A percentile compares a stretch with the other conserved stretches of the same genome.
These are phyloP conservation scores for Austroboletus festivus DNA, from an alignment of 768 basidiomycete genomes.

Conservation along the genomic window DNA sequence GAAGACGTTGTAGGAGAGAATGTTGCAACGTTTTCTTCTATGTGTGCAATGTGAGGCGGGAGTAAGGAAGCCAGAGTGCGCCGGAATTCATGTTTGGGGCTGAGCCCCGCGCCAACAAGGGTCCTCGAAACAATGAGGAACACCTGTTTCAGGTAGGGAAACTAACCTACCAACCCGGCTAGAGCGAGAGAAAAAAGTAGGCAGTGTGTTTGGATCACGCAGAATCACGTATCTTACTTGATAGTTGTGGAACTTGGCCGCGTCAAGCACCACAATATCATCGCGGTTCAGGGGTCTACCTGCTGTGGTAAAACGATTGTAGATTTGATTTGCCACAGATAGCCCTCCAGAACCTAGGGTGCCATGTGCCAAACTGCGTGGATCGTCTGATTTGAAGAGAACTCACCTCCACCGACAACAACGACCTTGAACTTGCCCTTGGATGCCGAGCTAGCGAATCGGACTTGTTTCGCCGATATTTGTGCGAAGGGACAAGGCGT, in stretches of 20 bases:
- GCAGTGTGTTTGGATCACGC: slow-evolving; percentile 4
- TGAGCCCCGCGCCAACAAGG: slow-evolving; percentile 86
- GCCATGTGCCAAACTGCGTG: background rate
- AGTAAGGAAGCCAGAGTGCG: slow-evolving; percentile 68
- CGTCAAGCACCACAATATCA: slow-evolving; percentile 86
- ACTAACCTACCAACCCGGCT: slow-evolving; percentile 82
- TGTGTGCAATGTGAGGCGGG: slow-evolving; percentile 67
- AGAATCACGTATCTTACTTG: slow-evolving; percentile 45
- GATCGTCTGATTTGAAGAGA: background rate
- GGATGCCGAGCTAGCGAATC: slow-evolving; percentile 23
- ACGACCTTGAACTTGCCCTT: slow-evolving; percentile 75
- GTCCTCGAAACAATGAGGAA: slow-evolving; percentile 55
- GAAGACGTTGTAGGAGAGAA: slow-evolving; percentile 78
- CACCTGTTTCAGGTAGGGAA: background rate
- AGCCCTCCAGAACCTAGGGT: slow-evolving; percentile 74
- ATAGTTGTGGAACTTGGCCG: slow-evolving; percentile 80
- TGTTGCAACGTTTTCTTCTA: slow-evolving; percentile 64
- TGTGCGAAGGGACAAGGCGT: too few relatives aligned
- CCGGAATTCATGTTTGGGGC: slow-evolving; percentile 64
- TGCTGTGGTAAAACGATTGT: slow-evolving; percentile 68
- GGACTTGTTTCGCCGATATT: too few relatives aligned
- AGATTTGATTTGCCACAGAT: slow-evolving; percentile 84
- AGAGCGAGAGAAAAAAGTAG: slow-evolving; percentile 2
- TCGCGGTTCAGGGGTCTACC: slow-evolving; percentile 64
- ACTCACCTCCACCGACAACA: slow-evolving; percentile 81